A percentile compares a stretch with the other conserved stretches of the same genome.
Evolutionary conservation across 169 alveolate species (phyloP).

Genomic region (Babesia sp.): DNA sequence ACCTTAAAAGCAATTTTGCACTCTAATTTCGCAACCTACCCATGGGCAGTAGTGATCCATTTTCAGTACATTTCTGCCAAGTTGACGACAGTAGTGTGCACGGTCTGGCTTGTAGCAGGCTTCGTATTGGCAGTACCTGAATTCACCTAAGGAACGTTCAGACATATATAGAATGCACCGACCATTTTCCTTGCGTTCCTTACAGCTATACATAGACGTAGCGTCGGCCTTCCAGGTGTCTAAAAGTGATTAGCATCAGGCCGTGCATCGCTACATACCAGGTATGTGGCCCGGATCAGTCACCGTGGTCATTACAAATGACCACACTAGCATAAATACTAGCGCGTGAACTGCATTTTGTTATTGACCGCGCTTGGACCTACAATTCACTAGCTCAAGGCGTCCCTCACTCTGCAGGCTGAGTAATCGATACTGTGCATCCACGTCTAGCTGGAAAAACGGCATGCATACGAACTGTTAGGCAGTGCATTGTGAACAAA

Average conservation of each 20-base stretch:
- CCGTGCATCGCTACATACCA: constrained; percentile 5
- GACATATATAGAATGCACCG: background rate
- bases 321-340: constrained; percentile 50
- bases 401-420: constrained; percentile 18
- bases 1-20: constrained; percentile 7
- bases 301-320: constrained; percentile 53
- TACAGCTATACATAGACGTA: constrained; percentile 34
- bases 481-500: background rate
- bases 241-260: background rate
- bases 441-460: constrained; percentile 53
- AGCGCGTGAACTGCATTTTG: constrained; percentile 43
- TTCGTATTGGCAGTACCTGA: constrained; percentile 58
- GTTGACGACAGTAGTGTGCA: constrained; percentile 51
- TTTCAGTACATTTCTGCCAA: constrained; percentile 61
- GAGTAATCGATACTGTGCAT: constrained; percentile 32
- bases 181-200: constrained; percentile 64
- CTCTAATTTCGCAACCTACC: constrained; percentile 14
- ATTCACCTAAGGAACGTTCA: constrained; percentile 27
- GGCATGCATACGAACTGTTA: constrained; percentile 61
- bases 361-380: background rate
- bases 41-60: constrained; percentile 71
- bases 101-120: constrained; percentile 65
- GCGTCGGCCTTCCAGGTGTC: constrained; percentile 52
- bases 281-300: constrained; percentile 67
- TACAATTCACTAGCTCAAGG: constrained; percentile 28